These are phyloP conservation scores for Whalleya microplaca DNA, from an alignment of 2,329 filamentous ascomycete genomes.

Conservation along the genomic window DNA sequence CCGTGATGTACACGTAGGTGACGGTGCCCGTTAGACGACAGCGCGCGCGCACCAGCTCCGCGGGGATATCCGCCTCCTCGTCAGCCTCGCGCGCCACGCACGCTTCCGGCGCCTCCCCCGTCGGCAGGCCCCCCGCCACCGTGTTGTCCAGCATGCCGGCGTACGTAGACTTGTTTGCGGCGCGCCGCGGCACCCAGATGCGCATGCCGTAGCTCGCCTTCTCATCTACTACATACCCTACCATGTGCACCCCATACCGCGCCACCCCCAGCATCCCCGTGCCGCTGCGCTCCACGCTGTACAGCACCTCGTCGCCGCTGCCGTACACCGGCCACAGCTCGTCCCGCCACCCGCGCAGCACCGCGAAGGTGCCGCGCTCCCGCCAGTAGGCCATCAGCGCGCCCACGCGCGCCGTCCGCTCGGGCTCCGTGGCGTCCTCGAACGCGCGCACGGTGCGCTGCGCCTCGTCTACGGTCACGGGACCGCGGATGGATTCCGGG, in stretches of 20 bases:
- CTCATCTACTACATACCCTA: conserved; percentile 64
- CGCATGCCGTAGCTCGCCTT: conserved; percentile 60
- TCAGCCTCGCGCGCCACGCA: conserved; percentile 82
- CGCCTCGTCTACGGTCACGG: conserved; percentile 63
- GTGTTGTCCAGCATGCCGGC: conserved; percentile 94
- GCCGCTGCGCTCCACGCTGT: conserved; percentile 77
- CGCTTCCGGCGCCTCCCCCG: conserved; percentile 79
- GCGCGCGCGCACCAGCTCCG: conserved; percentile 64
- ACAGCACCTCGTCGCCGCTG: conserved; percentile 62
- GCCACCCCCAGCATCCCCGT: conserved; percentile 74
- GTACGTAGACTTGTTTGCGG: conserved; percentile 81
- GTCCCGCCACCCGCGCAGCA: conserved; percentile 78
- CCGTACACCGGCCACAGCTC: conserved; percentile 82
- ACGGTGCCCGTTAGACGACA: conserved; percentile 69
- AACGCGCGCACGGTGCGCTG: conserved; percentile 68
- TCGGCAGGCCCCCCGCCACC: conserved; percentile 81
- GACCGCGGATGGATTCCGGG: conserved; percentile 55
- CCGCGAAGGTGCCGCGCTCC: conserved; percentile 69
- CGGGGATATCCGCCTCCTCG: conserved; percentile 85
- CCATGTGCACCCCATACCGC: conserved; percentile 83
- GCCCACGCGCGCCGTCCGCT: conserved; percentile 61
- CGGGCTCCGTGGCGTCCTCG: conserved; percentile 56
- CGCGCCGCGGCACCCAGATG: conserved; percentile 83
- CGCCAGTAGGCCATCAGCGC: conserved; percentile 70
- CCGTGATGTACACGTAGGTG: conserved; percentile 83